Conservation (phyloP, 192 early-diverging fungal species). For the Coemansia sp. region DNA sequence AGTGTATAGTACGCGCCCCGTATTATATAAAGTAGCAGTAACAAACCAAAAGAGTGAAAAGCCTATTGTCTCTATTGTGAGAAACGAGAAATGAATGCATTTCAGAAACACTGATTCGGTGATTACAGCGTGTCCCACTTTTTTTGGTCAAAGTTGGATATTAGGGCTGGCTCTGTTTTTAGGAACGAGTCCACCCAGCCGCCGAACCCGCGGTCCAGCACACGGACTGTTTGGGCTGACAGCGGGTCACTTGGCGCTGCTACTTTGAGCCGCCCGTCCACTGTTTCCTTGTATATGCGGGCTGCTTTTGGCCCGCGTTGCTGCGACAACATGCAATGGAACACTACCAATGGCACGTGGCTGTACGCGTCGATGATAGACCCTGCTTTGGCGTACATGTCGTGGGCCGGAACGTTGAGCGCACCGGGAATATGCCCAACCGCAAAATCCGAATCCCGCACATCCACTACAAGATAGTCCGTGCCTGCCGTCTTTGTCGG, state of each 20-base stretch:
- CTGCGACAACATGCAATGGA: conserved; percentile 89
- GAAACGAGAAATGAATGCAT: too few species aligned
- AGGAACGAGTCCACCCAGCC: conserved; percentile 61
- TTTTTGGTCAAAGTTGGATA: conserved; percentile 59
- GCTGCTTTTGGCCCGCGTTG: conserved; percentile 75
- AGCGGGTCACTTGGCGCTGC: conserved; percentile 12
- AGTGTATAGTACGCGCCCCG: too few species aligned
- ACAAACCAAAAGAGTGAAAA: too few species aligned
- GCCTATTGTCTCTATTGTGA: too few species aligned
- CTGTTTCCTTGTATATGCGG: conserved; percentile 56
- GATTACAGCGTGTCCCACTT: conserved; percentile 38
- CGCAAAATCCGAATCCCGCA: conserved; percentile 59
- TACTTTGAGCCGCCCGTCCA: conserved; percentile 19
- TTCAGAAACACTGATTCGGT: too few species aligned
- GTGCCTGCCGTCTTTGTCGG: conserved; percentile 54
- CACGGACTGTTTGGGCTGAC: conserved; percentile 51
- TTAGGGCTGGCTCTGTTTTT: conserved; percentile 52
- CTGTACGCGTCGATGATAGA: conserved; percentile 54
- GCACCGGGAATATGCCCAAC: conserved; percentile 79
- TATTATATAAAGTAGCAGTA: too few species aligned
- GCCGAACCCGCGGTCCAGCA: conserved; percentile 65
- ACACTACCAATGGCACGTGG: conserved; percentile 65
- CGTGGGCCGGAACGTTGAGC: conserved; percentile 68
- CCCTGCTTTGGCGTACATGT: conserved; percentile 54
- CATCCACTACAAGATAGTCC: conserved; percentile 77